Percentiles rank a stretch among this genome's conserved stretches.
Conservation (phyloP, 225 moss, liverwort and hornwort species). For the Bryum argenteum region DNA sequence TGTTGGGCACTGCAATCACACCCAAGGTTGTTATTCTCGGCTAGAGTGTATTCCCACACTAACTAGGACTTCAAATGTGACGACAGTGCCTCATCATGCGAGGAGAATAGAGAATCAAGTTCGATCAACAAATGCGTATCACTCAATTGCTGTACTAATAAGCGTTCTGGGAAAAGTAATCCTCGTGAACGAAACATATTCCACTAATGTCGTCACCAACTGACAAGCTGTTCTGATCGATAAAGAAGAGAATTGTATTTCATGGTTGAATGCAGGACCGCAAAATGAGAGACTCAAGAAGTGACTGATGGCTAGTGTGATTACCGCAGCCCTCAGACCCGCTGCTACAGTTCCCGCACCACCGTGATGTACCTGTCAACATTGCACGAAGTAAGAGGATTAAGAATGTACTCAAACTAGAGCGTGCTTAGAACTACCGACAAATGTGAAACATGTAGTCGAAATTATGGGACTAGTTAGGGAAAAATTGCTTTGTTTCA, state of each 20-base stretch:
- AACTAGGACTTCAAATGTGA: neutral
- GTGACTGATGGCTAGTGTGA: conserved; percentile 12
- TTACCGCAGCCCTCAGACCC: conserved; percentile 84
- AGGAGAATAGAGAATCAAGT: conserved; percentile 8
- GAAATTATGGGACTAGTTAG: neutral
- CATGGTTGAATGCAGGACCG: neutral
- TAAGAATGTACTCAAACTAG: conserved; percentile 1
- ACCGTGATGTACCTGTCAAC: conserved; percentile 88
- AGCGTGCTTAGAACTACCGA: neutral
- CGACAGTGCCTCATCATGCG: neutral
- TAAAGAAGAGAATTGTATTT: neutral
- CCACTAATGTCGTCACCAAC: neutral
- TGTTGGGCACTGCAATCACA: conserved; percentile 78
- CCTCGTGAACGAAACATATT: neutral
- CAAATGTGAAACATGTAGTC: neutral
- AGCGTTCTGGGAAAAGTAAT: neutral
- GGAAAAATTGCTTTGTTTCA: conserved; percentile 1
- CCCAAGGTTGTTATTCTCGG: conserved; percentile 8
- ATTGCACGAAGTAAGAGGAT: conserved; percentile 10
- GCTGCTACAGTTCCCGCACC: conserved; percentile 98
- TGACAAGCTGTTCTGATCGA: conserved; percentile 7
- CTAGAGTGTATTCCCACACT: neutral
- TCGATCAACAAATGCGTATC: neutral
- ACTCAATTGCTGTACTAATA: conserved; percentile 12
- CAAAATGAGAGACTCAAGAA: conserved; percentile 3